These are phyloP conservation scores for Sugiyamaella novakii DNA, from an alignment of 1,139 yeast species.

Conservation along the genomic window DNA sequence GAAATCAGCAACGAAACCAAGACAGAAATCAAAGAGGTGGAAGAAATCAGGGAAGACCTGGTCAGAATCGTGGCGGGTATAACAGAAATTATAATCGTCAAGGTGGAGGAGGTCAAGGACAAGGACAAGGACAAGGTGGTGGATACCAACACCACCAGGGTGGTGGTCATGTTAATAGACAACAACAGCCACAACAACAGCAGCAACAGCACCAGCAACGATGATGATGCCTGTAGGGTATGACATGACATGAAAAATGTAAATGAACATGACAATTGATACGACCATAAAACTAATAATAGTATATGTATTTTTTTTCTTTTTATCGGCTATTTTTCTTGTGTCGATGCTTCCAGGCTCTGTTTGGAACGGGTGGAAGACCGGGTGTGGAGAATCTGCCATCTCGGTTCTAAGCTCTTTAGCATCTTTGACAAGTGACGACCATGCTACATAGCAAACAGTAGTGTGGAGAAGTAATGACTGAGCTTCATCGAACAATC, in stretches of 20 bases:
- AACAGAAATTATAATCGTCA: slow-evolving; percentile 23
- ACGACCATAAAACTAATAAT: slow-evolving; percentile 12
- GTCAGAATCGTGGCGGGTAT: slow-evolving; percentile 35
- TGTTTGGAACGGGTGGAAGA: too few species aligned
- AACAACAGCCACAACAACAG: slow-evolving; percentile 23
- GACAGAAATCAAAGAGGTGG: slow-evolving; percentile 41
- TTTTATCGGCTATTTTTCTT: too few species aligned
- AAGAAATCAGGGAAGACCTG: slow-evolving; percentile 31
- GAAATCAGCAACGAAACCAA: slow-evolving; percentile 49
- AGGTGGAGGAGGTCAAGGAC: slow-evolving; percentile 13
- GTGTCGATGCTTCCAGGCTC: too few species aligned
- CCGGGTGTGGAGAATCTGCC: too few species aligned
- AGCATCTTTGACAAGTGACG: too few species aligned
- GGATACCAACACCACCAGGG: slow-evolving; percentile 6
- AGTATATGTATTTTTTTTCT: background rate
- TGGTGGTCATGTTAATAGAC: slow-evolving; percentile 10
- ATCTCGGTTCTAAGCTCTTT: too few species aligned
- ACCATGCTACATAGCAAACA: too few species aligned
- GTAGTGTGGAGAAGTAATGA: too few species aligned
- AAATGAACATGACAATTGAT: slow-evolving; percentile 4
- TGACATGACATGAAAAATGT: slow-evolving; percentile 9
- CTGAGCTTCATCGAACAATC: too few species aligned
- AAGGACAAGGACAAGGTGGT: slow-evolving; percentile 1
- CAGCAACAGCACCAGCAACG: slow-evolving; percentile 27
- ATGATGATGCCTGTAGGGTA: slow-evolving; percentile 17